Conservation (phyloP, 148 eudicot genomes). For the Agrostemma githago region DNA sequence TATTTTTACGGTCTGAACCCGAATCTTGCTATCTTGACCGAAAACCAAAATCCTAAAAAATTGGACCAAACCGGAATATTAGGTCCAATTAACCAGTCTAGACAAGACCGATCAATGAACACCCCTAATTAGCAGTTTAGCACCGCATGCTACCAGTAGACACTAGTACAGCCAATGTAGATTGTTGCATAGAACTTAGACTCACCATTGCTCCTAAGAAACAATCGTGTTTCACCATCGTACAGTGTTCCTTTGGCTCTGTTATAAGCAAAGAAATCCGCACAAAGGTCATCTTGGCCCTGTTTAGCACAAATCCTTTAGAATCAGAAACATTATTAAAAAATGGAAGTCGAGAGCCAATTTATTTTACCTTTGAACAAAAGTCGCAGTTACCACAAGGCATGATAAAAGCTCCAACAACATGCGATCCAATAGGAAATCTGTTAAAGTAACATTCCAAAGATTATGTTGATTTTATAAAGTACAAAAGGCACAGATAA, state of each 20-base stretch:
- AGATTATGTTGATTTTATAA: conserved; percentile 21
- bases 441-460: conserved; percentile 39
- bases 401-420: conserved; percentile 98
- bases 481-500: conserved; percentile 3
- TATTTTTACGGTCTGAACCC: too few species aligned
- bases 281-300: conserved; percentile 99
- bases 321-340: neutral
- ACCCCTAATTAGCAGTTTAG: neutral
- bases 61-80: too few species aligned
- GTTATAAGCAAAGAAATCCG: conserved; percentile 87
- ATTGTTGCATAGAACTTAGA: conserved; percentile 9
- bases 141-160: conserved; percentile 6
- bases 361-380: conserved; percentile 64
- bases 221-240: conserved; percentile 94
- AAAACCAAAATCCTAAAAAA: too few species aligned
- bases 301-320: conserved; percentile 28
- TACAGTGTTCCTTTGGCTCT: conserved; percentile 98
- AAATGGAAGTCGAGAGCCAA: conserved; percentile 5
- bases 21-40: too few species aligned
- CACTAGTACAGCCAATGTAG: conserved; percentile 4
- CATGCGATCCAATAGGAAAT: conserved; percentile 82
- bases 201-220: conserved; percentile 76
- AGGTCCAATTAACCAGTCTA: too few species aligned
- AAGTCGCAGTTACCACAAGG: conserved; percentile 94
- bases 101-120: too few species aligned